These are phyloP conservation scores for sunflower (Helianthus annuus) DNA, from an alignment of 129 eudicot genomes.

Conservation along the genomic window HanXRQr2.0-SUNRISE NC_035445.2:147339745-147340244, in stretches of 20 bases:
- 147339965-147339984: conserved; percentile 1
- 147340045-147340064: no score
- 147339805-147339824: conserved; percentile 7
- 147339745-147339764: conserved; percentile 27
- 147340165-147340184: no score
- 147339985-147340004: no score
- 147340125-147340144: no score
- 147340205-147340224: no score
- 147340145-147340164: no score
- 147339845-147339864: conserved; percentile 17
- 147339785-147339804: conserved; percentile 10
- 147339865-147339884: conserved; percentile 55
- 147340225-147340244: no score
- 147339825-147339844: conserved; percentile 9
- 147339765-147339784: conserved; percentile 14
- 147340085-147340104: no score
- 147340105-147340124: no score
- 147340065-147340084: no score
- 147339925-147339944: neutral
- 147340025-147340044: neutral
- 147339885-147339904: conserved; percentile 52
- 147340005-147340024: neutral
- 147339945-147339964: conserved; percentile 26
- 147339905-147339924: conserved; percentile 37
- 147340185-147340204: no score